Base-by-base conservation (phyloP, 495 filamentous ascomycete genomes). In the Darksidea phi region DNA sequence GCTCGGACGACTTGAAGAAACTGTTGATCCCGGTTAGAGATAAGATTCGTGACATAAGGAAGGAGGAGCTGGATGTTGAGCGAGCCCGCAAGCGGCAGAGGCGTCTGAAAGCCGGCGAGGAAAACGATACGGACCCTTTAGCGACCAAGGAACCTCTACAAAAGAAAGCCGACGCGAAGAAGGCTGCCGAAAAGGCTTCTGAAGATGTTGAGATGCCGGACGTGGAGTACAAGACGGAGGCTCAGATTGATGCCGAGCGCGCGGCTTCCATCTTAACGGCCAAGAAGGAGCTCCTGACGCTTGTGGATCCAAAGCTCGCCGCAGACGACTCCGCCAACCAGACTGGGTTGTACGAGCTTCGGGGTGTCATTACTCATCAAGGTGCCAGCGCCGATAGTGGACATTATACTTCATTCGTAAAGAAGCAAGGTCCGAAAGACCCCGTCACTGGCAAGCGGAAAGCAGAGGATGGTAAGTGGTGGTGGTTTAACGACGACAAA, bases 401-500 rank as follows among this genome's bases (percentile, higher is more conserved):
- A 7, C 94, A 98, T 75, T 98, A 98, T 76, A 97, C 95, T 1
- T 85, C 91, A 1, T 98, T 96, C 72, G 89, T 98, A 54, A 98
- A 97, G 79, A 95, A 98, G 78, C 81, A 88, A 48, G 85, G 82
- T 15, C 71, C 75, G 5, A 75, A 86, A 54, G 87, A 90, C 60
- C 74, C 84, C 7, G 80, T 80, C 55, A 84, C 84, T 3, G 86
- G 84, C 59, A 89, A 89, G 78, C 75, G 84, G 65, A 84, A 83
- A 57, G 84, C 86, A 63, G 87, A 92, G 56, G 91, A 96, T 63
- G 91, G 86, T 55, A 96, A 93, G 65, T 98, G 94, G 94, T 98
- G 94, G 91, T 97, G 94, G 91, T 98, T 98, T 80, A 96, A 98
- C 71, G 94, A 98, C 68, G 95, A 98, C 69, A 95, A 93, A 73